Base-by-base conservation (phyloP, 2,329 filamentous ascomycete species). In the Aaosphaeria arxii region DNA sequence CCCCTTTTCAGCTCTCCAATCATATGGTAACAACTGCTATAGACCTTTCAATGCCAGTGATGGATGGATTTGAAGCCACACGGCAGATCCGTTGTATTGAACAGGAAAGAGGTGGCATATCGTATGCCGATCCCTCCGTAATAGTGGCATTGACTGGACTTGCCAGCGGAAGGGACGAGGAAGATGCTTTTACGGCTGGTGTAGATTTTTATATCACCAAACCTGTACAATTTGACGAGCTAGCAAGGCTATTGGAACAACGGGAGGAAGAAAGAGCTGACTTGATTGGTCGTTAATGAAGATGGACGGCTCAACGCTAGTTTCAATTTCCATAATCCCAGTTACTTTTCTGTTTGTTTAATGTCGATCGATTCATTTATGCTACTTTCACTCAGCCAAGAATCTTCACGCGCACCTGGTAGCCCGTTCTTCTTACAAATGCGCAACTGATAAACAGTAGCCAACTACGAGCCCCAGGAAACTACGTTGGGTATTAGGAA, bases 71-170 rank as follows among this genome's bases (percentile, higher is more conserved):
- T 6, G 55, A 63, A 35, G 61, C 64, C 28, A 46, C 44, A 2
- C 33, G 44, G 7, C 9, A 41, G 31, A 46, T 46, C 24, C 44
- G 44, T 5, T 11, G 6, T 7, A 30, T 46, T 6, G 44, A 46
- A 35, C 7, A 9, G 6, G 33, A 46, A 41, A 36, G n/a, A 4
- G 33, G 7, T 36, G 9, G 35, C 4, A 44, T 44, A 30, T 29
- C 33, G 29, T 24, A 31, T 9, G 29, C 33, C 3, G 2, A 13
- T 7, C 9, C n/a, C 3, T 40, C 54, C 5, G 50, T 55, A 4
- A 46, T 61, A n/a, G 66, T 72, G 31, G 70, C 70, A 3, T 51
- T 71, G n/a, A 72, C 69, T 1, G 69, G 69, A 2, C 50, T 71
- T 28, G 67, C 69, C n/a, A 66, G 61, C 24, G 61, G 56, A 1